Percentiles rank a stretch among this genome's conserved stretches.
Evolutionary conservation across 2,329 filamentous ascomycete species (phyloP).

Genomic region (Verticillium isaacii): DNA sequence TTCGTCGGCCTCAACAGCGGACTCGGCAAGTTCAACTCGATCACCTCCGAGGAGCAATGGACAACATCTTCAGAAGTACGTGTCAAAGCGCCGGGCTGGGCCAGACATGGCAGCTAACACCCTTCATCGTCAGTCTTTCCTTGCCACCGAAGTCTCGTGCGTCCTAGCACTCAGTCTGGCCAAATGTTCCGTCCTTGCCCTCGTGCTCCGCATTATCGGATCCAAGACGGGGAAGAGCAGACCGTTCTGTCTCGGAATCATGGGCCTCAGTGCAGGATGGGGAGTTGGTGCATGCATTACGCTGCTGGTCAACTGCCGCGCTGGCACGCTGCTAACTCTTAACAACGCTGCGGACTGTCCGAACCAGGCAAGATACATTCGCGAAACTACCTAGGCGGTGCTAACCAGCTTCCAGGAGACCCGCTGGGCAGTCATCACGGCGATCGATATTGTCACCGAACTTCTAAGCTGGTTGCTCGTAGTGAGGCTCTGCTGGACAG

Average conservation of each 20-base stretch:
- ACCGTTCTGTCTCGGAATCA: constrained; percentile 7
- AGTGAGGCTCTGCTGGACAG: constrained; percentile 6
- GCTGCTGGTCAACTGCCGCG: constrained; percentile 3
- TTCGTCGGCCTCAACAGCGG: constrained; percentile 9
- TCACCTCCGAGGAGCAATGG: constrained; percentile 7
- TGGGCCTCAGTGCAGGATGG: constrained; percentile 8
- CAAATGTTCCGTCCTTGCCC: constrained; percentile 13
- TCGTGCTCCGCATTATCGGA: constrained; percentile 13
- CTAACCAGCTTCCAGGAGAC: background rate
- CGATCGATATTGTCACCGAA: constrained; percentile 13
- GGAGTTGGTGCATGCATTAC: constrained; percentile 7
- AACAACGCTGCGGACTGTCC: constrained; percentile 6
- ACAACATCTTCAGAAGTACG: constrained; percentile 6
- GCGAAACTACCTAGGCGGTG: background rate
- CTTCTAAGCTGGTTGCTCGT: constrained; percentile 12
- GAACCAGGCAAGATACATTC: constrained; percentile 1
- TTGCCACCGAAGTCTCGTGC: constrained; percentile 6
- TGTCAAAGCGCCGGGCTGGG: background rate
- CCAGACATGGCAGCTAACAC: background rate
- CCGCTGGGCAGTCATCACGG: constrained; percentile 11
- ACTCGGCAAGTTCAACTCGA: constrained; percentile 11
- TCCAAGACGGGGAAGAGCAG: constrained; percentile 7
- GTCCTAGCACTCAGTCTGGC: constrained; percentile 9
- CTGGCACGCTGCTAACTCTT: background rate
- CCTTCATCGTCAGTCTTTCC: background rate